Percentiles rank a stretch among this genome's conserved stretches.
Evolutionary conservation across 441 rosid genomes (phyloP).

Genomic region (Jatropha podagrica): DNA sequence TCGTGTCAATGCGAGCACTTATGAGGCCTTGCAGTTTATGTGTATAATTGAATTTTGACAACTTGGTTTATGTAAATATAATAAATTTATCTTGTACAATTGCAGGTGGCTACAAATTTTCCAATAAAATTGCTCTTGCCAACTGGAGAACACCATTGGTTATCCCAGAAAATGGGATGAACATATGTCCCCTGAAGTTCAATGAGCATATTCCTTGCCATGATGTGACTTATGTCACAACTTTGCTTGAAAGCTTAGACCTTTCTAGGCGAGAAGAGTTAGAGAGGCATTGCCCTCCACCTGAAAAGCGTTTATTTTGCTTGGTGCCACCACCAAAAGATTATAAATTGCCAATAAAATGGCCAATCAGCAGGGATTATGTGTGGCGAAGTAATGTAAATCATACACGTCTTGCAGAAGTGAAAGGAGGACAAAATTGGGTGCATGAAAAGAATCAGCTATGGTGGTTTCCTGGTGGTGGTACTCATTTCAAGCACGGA

Average conservation of each 20-base stretch:
- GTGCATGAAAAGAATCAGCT: constrained; percentile 70
- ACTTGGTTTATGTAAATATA: constrained; percentile 1
- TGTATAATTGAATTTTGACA: not conserved
- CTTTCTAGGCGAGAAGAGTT: constrained; percentile 74
- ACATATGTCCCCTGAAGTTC: constrained; percentile 64
- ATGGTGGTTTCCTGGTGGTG: constrained; percentile 99
- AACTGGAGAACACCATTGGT: constrained; percentile 46
- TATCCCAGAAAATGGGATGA: constrained; percentile 55
- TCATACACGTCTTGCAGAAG: constrained; percentile 82
- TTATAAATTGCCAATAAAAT: constrained; percentile 78
- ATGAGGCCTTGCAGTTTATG: constrained; percentile 1
- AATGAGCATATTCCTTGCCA: constrained; percentile 76
- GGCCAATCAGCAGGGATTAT: constrained; percentile 91
- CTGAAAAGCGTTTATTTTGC: constrained; percentile 75
- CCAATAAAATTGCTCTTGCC: constrained; percentile 54
- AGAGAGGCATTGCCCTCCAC: constrained; percentile 89
- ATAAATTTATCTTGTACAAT: constrained; percentile 9
- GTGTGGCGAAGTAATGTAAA: constrained; percentile 96
- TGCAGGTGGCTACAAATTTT: constrained; percentile 46
- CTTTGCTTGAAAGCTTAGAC: constrained; percentile 56
- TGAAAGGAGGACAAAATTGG: constrained; percentile 97
- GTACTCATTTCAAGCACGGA: constrained; percentile 96
- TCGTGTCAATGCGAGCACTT: not conserved
- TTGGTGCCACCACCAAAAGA: constrained; percentile 87
- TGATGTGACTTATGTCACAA: constrained; percentile 48